phyloP scores from a whole-genome alignment of 331 rosid species.

The Stylosanthes scabra region DNA sequence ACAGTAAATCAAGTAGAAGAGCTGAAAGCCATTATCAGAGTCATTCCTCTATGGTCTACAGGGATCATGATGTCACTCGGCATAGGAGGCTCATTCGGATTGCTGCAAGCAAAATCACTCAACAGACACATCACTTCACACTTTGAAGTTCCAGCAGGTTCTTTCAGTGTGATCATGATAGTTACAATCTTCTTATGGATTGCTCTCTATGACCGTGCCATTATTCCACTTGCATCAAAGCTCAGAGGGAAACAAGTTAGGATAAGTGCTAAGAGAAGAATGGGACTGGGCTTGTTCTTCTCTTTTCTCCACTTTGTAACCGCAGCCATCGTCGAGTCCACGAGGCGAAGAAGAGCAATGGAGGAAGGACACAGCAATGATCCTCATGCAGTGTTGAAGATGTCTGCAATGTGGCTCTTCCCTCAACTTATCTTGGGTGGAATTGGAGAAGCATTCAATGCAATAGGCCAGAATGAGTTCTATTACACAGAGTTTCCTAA shows the following conservation, averaged over 20 bases:
- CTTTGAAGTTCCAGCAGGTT: conserved; percentile 63
- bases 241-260: conserved; percentile 55
- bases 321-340: conserved; percentile 52
- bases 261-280: conserved; percentile 53
- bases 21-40: conserved; percentile 62
- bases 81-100: conserved; percentile 54
- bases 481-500: conserved; percentile 65
- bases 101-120: conserved; percentile 67
- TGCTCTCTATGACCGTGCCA: conserved; percentile 56
- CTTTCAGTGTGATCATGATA: conserved; percentile 50
- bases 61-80: conserved; percentile 53
- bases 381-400: conserved; percentile 44
- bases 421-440: conserved; percentile 59
- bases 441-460: conserved; percentile 69
- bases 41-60: conserved; percentile 67
- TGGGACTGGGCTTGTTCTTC: conserved; percentile 64
- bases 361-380: conserved; percentile 40
- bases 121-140: conserved; percentile 55
- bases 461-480: conserved; percentile 68
- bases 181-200: conserved; percentile 50
- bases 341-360: conserved; percentile 52
- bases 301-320: conserved; percentile 49
- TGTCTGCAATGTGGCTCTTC: conserved; percentile 75
- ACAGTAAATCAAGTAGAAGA: conserved; percentile 70
- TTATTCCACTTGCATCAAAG: conserved; percentile 64